Percentiles rank a stretch among this genome's conserved stretches.
Conservation (phyloP, 1,284 basidiomycete genomes). For the Tausonia pullulans region DNA sequence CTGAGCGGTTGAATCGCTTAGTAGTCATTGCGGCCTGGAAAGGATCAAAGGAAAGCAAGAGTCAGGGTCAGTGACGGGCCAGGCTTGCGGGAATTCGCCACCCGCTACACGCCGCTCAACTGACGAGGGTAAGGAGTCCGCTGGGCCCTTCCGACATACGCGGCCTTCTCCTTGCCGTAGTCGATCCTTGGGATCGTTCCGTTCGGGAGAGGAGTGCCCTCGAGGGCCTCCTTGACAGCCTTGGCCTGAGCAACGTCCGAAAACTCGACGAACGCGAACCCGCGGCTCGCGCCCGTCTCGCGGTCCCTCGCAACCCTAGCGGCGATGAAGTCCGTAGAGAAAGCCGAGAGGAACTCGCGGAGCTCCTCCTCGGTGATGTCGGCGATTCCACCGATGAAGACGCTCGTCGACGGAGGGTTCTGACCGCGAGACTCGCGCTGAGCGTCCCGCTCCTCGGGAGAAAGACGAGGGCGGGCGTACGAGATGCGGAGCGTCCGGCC, state of each 20-base stretch:
- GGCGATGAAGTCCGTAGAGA: conserved; percentile 1
- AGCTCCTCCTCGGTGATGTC: conserved; percentile 1
- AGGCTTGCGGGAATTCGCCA: too few relatives aligned
- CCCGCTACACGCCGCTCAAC: too few relatives aligned
- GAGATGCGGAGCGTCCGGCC: conserved; percentile 81
- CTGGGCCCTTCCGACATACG: too few relatives aligned
- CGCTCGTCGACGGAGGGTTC: conserved; percentile 42
- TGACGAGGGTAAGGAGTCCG: too few relatives aligned
- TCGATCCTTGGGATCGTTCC: conserved; percentile 48
- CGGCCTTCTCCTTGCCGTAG: conserved; percentile 40
- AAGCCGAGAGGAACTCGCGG: too few relatives aligned
- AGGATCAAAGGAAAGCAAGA: too few relatives aligned
- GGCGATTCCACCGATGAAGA: conserved; percentile 42
- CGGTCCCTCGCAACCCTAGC: conserved; percentile 22
- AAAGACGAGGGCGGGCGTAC: conserved; percentile 47
- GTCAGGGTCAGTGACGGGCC: too few relatives aligned
- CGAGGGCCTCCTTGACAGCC: conserved; percentile 31
- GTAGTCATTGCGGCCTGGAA: too few relatives aligned
- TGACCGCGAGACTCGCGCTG: background rate
- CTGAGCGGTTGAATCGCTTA: too few relatives aligned
- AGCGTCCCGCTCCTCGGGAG: background rate
- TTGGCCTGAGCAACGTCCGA: conserved; percentile 32
- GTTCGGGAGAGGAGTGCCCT: conserved; percentile 36
- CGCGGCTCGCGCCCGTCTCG: conserved; percentile 31
- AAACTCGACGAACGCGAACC: conserved; percentile 42